phyloP scores from a whole-genome alignment of 1,284 basidiomycete genomes.

The Trichosporon ovoides region DNA sequence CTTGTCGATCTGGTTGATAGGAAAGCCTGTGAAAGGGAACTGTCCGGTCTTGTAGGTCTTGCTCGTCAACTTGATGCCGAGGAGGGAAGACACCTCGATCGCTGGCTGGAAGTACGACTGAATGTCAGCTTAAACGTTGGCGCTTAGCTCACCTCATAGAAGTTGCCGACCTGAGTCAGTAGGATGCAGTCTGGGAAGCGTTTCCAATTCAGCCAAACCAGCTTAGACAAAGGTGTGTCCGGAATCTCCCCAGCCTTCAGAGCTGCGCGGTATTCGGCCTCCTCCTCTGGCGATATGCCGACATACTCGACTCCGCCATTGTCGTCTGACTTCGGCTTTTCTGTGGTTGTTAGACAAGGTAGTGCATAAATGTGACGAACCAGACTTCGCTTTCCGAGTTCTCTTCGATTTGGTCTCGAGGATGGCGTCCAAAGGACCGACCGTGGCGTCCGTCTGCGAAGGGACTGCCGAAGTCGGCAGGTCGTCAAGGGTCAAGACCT shows the following conservation, averaged over 20 bases:
- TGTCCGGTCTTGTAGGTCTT: conserved; percentile 45
- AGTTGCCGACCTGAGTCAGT: conserved; percentile 84
- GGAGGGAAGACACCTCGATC: conserved; percentile 63
- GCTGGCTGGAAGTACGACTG: conserved; percentile 94
- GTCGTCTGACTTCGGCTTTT: not conserved
- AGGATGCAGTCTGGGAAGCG: conserved; percentile 82
- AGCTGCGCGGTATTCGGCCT: conserved; percentile 21
- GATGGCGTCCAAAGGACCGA: conserved; percentile 15
- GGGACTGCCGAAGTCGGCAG: conserved; percentile 14
- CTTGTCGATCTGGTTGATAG: conserved; percentile 74
- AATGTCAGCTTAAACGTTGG: not conserved
- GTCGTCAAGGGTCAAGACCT: conserved; percentile 10
- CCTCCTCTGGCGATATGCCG: conserved; percentile 7
- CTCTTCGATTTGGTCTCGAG: conserved; percentile 1
- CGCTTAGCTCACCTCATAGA: conserved; percentile 69
- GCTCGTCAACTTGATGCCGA: conserved; percentile 51
- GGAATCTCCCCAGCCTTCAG: conserved; percentile 29
- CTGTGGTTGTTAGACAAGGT: not conserved
- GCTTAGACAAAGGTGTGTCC: conserved; percentile 56
- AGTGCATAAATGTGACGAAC: not conserved
- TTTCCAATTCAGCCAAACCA: conserved; percentile 65
- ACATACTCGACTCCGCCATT: conserved; percentile 10
- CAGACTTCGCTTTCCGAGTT: not conserved
- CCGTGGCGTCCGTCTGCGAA: conserved; percentile 12
- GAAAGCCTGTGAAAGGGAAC: conserved; percentile 83